These are phyloP conservation scores for Prunus yedoensis DNA, from an alignment of 331 rosid genomes.

Conservation along the genomic window DNA sequence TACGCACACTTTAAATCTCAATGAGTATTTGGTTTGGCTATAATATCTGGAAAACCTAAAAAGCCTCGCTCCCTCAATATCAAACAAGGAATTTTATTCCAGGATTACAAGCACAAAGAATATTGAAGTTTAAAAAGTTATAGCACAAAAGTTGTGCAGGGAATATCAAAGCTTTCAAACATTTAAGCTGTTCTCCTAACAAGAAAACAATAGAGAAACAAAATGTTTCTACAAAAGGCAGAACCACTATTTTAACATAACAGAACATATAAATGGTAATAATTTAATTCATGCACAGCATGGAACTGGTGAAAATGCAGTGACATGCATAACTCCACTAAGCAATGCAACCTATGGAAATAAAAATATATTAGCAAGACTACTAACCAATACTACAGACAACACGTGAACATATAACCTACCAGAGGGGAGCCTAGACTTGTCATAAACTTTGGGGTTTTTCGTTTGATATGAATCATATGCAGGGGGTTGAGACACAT, in stretches of 20 bases:
- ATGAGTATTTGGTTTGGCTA: neutral
- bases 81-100: neutral
- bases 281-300: neutral
- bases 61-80: neutral
- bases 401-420: slow-evolving; percentile 23
- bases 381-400: neutral
- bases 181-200: neutral
- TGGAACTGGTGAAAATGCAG: neutral
- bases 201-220: neutral
- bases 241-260: neutral
- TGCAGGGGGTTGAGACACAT: slow-evolving; percentile 50
- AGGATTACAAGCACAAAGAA: neutral
- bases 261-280: neutral
- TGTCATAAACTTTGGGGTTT: slow-evolving; percentile 54
- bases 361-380: neutral
- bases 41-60: neutral
- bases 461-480: slow-evolving; percentile 60
- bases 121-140: neutral
- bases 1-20: neutral
- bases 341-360: neutral
- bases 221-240: neutral
- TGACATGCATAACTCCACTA: slow-evolving; percentile 1
- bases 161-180: neutral
- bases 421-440: slow-evolving; percentile 86
- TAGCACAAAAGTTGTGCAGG: neutral